Evolutionary conservation across 768 basidiomycete species (phyloP), one percentile per base, ranked within the genome.

Genomic region (Russula virescens): DNA sequence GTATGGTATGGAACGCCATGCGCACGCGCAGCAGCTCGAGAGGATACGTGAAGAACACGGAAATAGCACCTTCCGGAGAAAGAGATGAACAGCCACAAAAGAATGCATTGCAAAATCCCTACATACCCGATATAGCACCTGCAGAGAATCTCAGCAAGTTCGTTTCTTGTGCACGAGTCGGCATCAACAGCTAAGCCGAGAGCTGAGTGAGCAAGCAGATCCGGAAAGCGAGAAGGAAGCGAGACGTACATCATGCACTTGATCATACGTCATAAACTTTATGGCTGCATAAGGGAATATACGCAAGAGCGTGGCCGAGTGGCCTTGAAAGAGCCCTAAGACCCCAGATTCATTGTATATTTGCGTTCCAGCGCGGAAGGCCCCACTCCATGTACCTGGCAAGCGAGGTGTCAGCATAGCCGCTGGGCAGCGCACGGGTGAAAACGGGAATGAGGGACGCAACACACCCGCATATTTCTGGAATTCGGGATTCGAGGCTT

Each of bases 261-360:
- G 85, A 73, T 98, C 96, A 72, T 98, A 99, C 5, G 90, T 84
- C 87, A 98, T 94, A 71, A 94, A 99, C 74, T 95, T 97, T 75
- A 98, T 90, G 63, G 88, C 92, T 31, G 97, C 97, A 71, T 98
- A 98, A 9, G 97, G 97, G 73, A 97, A 96, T 69, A 98, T 88
- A 61, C 97, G 86, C 51, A 97, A 75, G 54, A 99, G 80, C 3
- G 97, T 99, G 38, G 93, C 91, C 16, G 94, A 94, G 74, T 99
- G 97, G 8, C 97, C 97, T 79, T 97, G 95, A 63, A 96, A 86
- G 43, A 98, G 79, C 0, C 94, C 95, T 56, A 87, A 80, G 14
- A 86, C 62, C 3, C 97, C 97, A 52, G 73, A 75, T 34, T 84
- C 80, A 58, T 68, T 72, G 69, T 86, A 88, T 66, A 99, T 96